Base-by-base conservation (phyloP, 345 rosid genomes). In the Gossypium arboreum region DNA sequence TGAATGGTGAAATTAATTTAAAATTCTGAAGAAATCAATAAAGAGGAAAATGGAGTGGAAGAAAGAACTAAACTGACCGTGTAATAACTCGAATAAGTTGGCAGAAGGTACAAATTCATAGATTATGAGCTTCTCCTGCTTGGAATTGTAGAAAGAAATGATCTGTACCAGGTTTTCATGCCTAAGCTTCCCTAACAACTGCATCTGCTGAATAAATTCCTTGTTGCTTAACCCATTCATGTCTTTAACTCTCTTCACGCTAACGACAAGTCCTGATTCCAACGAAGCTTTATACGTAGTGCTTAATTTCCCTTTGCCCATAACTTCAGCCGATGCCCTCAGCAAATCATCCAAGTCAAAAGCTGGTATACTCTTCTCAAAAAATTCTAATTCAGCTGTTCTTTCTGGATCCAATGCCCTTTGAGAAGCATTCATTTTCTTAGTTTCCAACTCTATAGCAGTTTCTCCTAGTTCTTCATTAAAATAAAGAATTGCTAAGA, bases 291-390 rank as follows among this genome's bases (percentile, higher is more conserved):
- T 85, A 73, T 84, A 85, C 2, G 93, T 89, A 1, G 72, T 79
- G 44, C 93, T 84, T 15, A 83, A 67, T 43, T 67, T 84, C 24
- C 93, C 93, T 52, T 78, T 86, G 17, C 88, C 89, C 12, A 89
- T 45, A 15, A 81, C 72, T 79, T 84, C 83, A 11, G 93, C 89
- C 2, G 90, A 84, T 74, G 90, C 84, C 68, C 88, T 78, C 0
- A 89, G 85, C 62, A 89, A 79, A 62, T 89, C 93, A 58, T 89
- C 89, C 79, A 87, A 80, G 82, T 85, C 86, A 20, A 89, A 87
- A 4, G 63, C 78, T 0, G 80, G 77, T 68, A 77, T 69, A 43
- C 73, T 80, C 81, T 66, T 80, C 66, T 80, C 82, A 1, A 89
- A 81, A 75, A 89, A 75, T 73, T 80, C 81, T 6, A 89, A 74